Evolutionary conservation across 1,284 basidiomycete species (phyloP).

Genomic region (Jaminaea rosea): DNA sequence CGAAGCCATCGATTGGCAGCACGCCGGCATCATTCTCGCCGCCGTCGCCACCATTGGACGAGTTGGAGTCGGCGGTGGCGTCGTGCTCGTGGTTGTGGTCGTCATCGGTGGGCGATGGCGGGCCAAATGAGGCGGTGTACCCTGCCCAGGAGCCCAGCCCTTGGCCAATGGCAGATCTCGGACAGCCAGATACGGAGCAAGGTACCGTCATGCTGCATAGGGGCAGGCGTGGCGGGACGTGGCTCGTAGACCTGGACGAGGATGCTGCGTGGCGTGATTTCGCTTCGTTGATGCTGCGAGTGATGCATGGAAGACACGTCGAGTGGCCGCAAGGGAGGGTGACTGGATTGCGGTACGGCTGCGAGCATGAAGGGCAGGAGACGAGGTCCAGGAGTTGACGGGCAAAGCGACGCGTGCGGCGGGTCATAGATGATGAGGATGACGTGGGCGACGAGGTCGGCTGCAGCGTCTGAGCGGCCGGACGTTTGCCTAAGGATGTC

Average conservation of each 20-base stretch:
- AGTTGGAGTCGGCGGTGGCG: not conserved
- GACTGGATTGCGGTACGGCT: constrained; percentile 25
- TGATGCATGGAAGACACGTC: constrained; percentile 29
- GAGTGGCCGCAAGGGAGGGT: constrained; percentile 38
- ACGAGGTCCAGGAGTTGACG: constrained; percentile 14
- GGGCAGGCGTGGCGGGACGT: constrained; percentile 32
- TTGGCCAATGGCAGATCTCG: constrained; percentile 31
- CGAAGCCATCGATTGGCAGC: constrained; percentile 33
- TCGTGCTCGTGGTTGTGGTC: not conserved
- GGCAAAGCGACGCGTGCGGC: not conserved
- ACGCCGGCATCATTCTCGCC: constrained; percentile 17
- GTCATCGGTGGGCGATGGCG: not conserved
- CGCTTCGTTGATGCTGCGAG: constrained; percentile 4
- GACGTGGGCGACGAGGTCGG: no score
- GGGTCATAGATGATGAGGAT: no score
- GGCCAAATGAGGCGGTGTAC: constrained; percentile 11
- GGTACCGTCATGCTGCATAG: constrained; percentile 29
- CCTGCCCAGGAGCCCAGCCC: constrained; percentile 36
- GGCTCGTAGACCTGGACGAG: constrained; percentile 12
- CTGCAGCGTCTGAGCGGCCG: no score
- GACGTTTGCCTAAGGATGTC: no score
- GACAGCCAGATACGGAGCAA: constrained; percentile 25
- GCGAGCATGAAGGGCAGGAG: constrained; percentile 20
- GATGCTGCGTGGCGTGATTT: constrained; percentile 7
- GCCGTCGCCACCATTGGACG: not conserved